Evolutionary conservation across 2,329 filamentous ascomycete species (phyloP), one percentile per base, ranked within the genome.

Genomic region (Paecilomyces variotii): DNA sequence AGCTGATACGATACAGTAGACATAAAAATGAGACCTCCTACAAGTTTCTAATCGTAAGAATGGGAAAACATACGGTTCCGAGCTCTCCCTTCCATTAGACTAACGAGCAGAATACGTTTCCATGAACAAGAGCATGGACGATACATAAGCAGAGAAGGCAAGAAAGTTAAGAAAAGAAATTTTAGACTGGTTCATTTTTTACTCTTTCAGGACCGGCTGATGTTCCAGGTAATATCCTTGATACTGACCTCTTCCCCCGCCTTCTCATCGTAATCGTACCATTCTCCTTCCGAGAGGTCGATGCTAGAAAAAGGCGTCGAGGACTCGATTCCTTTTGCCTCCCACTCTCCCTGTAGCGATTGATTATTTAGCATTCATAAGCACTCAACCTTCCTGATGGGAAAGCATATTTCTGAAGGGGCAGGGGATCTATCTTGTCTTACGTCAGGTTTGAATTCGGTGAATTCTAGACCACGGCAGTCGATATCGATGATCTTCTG

Each of bases 231-330:
- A 57, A 96, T 74, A 30, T 94, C 90, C 72, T 91, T 93, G 72
- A 97, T 91, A 74, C 90, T 94, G 53, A 97, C 92, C 74, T 97
- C 92, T 55, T 96, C 90, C 0, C 87, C 83, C 0, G 90, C 83
- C 79, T 97, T 97, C 76, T 97, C 92, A 66, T 97, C 92, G 68
- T 97, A 99, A 67, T 97, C 93, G 74, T 89, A 99, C 94, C 94
- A 99, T 68, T 99, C 94, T 27, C 90, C 93, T 28, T 99, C 94
- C 0, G 80, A 79, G 57, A 99, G 76, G 65, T 97, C 92, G 57
- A 97, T 89, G 4, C 77, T 85, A 0, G 84, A 81, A 69, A 99
- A 99, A 67, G 90, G 89, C 49, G 89, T 94, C 9, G 81, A 82
- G 0, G 91, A 91, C 19, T 97, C 92, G 14, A 82, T 60, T 2